Evolutionary conservation across 495 filamentous ascomycete genomes (phyloP).

Genomic region (Aspergillus indologenus): DNA sequence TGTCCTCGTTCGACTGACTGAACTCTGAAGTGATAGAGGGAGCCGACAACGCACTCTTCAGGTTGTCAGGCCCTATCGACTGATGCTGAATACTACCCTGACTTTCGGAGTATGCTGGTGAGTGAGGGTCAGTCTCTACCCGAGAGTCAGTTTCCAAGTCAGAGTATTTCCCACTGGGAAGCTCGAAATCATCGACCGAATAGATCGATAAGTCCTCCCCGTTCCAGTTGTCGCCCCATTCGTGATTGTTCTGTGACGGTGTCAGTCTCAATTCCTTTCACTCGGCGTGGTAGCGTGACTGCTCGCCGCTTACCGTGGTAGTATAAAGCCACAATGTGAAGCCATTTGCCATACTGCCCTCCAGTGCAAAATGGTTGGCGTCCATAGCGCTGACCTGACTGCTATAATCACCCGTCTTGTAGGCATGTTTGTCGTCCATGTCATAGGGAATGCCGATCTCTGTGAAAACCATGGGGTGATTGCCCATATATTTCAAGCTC

Average conservation of each 20-base stretch:
- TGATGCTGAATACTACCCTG: constrained; percentile 53
- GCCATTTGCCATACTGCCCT: constrained; percentile 74
- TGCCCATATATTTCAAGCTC: constrained; percentile 85
- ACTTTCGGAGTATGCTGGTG: constrained; percentile 57
- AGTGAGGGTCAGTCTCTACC: constrained; percentile 46
- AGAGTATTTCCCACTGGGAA: constrained; percentile 43
- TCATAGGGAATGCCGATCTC: constrained; percentile 98
- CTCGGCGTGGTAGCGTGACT: neutral
- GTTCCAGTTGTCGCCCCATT: constrained; percentile 94
- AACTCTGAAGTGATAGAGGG: constrained; percentile 64
- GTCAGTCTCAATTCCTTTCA: neutral
- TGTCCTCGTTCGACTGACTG: constrained; percentile 50
- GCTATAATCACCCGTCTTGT: constrained; percentile 93
- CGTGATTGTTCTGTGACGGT: constrained; percentile 67
- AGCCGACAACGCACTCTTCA: constrained; percentile 68
- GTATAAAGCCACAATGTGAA: constrained; percentile 90
- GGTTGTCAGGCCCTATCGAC: constrained; percentile 62
- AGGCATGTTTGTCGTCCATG: constrained; percentile 94
- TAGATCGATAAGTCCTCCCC: constrained; percentile 93
- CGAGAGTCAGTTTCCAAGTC: constrained; percentile 25
- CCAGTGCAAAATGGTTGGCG: constrained; percentile 90
- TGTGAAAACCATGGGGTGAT: constrained; percentile 85
- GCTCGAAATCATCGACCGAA: constrained; percentile 72
- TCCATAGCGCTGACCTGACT: constrained; percentile 94
- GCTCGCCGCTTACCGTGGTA: constrained; percentile 52